Percentiles rank a stretch among this genome's conserved stretches.
Evolutionary conservation across 2,329 filamentous ascomycete species (phyloP).

Genomic region (Lecanicillium sp.): DNA sequence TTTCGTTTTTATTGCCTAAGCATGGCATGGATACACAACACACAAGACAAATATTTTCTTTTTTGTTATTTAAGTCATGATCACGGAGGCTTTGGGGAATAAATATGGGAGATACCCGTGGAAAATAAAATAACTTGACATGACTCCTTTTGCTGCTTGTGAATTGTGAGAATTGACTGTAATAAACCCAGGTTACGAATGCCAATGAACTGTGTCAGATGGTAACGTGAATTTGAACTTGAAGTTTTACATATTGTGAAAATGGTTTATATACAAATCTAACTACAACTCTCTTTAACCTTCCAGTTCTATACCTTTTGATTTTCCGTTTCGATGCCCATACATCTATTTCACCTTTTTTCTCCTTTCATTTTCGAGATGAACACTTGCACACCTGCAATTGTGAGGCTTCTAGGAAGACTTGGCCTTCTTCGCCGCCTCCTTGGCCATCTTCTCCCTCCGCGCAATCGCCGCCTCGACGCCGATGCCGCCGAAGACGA

Average conservation of each 20-base stretch:
- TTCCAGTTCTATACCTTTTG: not conserved
- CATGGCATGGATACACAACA: too few relatives aligned
- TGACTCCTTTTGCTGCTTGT: too few relatives aligned
- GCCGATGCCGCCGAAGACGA: slow-evolving; percentile 94
- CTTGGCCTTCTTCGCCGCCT: slow-evolving; percentile 51
- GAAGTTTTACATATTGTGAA: too few relatives aligned
- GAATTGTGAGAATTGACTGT: too few relatives aligned
- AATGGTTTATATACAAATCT: not conserved
- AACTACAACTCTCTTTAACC: not conserved
- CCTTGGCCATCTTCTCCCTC: slow-evolving; percentile 77
- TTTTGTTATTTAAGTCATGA: slow-evolving; percentile 14
- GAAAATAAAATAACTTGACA: slow-evolving; percentile 2
- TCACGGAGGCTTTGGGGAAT: too few relatives aligned
- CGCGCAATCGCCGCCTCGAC: slow-evolving; percentile 79
- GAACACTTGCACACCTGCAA: too few relatives aligned
- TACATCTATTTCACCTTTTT: not conserved
- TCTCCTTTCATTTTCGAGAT: too few relatives aligned
- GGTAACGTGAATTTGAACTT: too few relatives aligned
- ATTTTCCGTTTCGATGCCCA: not conserved
- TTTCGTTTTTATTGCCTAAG: slow-evolving; percentile 17
- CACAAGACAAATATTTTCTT: too few relatives aligned
- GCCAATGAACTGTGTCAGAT: too few relatives aligned
- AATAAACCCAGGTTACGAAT: too few relatives aligned
- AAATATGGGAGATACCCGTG: too few relatives aligned
- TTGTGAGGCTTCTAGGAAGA: not conserved